These are phyloP conservation scores for Trypanosoma brucei DNA, from an alignment of 208 protist species.

Conservation along the genomic window DNA sequence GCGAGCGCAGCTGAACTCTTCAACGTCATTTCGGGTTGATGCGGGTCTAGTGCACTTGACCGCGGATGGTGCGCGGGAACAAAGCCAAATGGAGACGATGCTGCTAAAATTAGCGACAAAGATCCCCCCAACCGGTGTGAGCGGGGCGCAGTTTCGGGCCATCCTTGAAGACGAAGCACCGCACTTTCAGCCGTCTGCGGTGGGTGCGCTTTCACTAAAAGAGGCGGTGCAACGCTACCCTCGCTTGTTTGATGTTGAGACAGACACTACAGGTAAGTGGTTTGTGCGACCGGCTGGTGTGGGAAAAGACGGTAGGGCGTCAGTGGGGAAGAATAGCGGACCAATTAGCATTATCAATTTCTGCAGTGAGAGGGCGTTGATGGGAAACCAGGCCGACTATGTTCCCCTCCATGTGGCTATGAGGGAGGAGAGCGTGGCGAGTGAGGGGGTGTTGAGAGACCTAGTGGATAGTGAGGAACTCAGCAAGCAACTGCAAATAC, in stretches of 20 bases:
- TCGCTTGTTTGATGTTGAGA: slow-evolving; percentile 37
- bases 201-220: slow-evolving; percentile 43
- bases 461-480: slow-evolving; percentile 20
- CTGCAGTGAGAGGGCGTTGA: slow-evolving; percentile 12
- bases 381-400: slow-evolving; percentile 21
- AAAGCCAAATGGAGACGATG: slow-evolving; percentile 12
- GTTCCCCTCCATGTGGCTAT: slow-evolving; percentile 37
- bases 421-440: slow-evolving; percentile 20
- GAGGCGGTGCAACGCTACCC: slow-evolving; percentile 48
- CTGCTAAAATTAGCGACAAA: slow-evolving; percentile 38
- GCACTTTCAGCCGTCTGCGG: slow-evolving; percentile 31
- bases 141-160: slow-evolving; percentile 49
- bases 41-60: slow-evolving; percentile 14
- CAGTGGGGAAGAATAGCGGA: background rate
- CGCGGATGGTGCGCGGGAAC: background rate
- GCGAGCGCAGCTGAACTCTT: slow-evolving; percentile 12
- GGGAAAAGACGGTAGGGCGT: background rate
- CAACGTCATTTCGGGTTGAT: slow-evolving; percentile 7
- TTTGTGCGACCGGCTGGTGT: slow-evolving; percentile 20
- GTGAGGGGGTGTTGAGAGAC: slow-evolving; percentile 28
- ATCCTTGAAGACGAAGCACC: slow-evolving; percentile 60
- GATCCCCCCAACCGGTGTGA: slow-evolving; percentile 32
- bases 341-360: slow-evolving; percentile 14
- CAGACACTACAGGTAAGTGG: slow-evolving; percentile 27
- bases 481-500: slow-evolving; percentile 33